Evolutionary conservation across 495 filamentous ascomycete species (phyloP), one percentile per base, ranked within the genome.

Genomic region (Talaromyces stipitatus): DNA sequence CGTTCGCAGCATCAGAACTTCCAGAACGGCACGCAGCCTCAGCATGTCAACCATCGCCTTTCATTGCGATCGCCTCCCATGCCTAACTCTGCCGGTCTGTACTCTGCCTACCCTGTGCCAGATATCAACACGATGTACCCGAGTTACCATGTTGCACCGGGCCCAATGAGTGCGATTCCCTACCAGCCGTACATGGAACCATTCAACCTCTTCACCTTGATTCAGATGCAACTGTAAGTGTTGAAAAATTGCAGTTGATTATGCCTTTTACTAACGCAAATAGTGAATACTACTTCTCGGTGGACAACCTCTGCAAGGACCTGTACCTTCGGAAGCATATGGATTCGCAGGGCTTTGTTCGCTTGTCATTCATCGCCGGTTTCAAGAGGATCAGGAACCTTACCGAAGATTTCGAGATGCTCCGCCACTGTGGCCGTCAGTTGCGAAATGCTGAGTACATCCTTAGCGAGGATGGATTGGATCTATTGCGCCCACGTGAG

Each of bases 261-360:
- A 27, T 27, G 22, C 20, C 22, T 22, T 22, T 22, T 23, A 48
- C 36, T 56, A 23, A 50, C 56, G 16, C 74, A 54, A 43, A 23
- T 50, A 81, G 76, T 61, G 89, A 95, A 62, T 97, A 97, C 72
- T 98, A 97, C 69, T 94, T 98, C 72, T 97, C 92, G 0, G 80
- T 96, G 8, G 91, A 97, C 61, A 97, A 97, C 68, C 82, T 97
- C 55, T 92, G 89, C 82, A 97, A 95, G 71, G 94, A 98, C 64
- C 79, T 86, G 62, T 97, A 84, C 70, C 80, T 98, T 27, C 85
- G 94, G 28, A 84, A 83, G 59, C 86, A 90, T 54, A 97, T 98
- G 95, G 92, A 98, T 65, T 87, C 84, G 2, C 86, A 96, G 68
- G 94, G 94, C 8, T 98, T 88, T 66, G 91, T 96, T n/a, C 82